phyloP scores from a whole-genome alignment of 2,329 filamentous ascomycete species.

The Fusarium sp. region DNA sequence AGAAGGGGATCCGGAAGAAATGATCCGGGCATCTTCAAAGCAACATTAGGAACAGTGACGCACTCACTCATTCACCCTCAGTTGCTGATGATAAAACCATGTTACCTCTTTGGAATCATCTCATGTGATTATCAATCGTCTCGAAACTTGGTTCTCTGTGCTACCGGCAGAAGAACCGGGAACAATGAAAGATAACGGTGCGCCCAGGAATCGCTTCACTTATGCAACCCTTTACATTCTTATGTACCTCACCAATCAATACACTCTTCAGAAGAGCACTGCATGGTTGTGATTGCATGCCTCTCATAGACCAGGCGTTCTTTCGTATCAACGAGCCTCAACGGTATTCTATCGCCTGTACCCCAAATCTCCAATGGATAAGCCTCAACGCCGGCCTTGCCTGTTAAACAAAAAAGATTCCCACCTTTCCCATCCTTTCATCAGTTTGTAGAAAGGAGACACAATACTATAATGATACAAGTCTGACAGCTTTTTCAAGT shows the following conservation, averaged over 20 bases:
- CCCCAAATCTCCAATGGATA: slow-evolving; percentile 29
- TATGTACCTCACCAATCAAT: slow-evolving; percentile 25
- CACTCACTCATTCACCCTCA: slow-evolving; percentile 11
- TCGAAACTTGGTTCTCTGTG: slow-evolving; percentile 13
- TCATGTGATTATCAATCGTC: slow-evolving; percentile 24
- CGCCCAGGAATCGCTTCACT: slow-evolving; percentile 21
- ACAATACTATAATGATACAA: slow-evolving; percentile 42
- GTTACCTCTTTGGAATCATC: slow-evolving; percentile 3
- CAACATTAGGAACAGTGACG: slow-evolving; percentile 16
- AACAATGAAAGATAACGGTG: slow-evolving; percentile 27
- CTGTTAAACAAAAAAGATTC: slow-evolving; percentile 28
- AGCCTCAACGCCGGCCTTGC: slow-evolving; percentile 38
- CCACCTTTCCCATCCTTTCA: background rate
- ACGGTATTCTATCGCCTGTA: slow-evolving; percentile 37
- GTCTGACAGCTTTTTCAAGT: slow-evolving; percentile 41
- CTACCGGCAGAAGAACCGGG: background rate
- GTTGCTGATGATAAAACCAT: slow-evolving; percentile 23
- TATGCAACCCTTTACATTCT: slow-evolving; percentile 13
- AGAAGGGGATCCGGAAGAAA: slow-evolving; percentile 20
- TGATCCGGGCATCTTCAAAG: slow-evolving; percentile 10
- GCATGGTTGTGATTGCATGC: slow-evolving; percentile 37
- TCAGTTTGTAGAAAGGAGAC: slow-evolving; percentile 1
- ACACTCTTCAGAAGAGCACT: slow-evolving; percentile 28
- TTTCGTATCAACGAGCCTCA: slow-evolving; percentile 35
- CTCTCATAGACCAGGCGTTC: slow-evolving; percentile 31